These are phyloP conservation scores for Epichloe uncinata DNA, from an alignment of 2,329 filamentous ascomycete species.

Conservation along the genomic window DNA sequence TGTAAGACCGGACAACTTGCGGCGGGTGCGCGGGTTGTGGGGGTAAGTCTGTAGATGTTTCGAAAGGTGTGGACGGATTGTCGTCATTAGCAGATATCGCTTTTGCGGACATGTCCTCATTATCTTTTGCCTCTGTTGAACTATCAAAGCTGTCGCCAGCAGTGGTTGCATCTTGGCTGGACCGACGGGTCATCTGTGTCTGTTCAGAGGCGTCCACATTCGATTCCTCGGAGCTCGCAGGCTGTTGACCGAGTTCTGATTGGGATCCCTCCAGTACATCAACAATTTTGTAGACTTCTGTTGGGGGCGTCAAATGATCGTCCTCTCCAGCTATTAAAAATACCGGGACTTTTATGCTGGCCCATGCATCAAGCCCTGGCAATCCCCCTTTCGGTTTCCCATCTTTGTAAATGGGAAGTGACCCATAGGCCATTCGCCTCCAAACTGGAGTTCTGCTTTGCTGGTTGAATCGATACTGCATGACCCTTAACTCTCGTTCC, in stretches of 20 bases:
- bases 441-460: constrained; percentile 76
- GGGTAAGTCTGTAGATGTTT: constrained; percentile 24
- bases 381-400: constrained; percentile 50
- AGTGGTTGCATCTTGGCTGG: background rate
- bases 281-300: constrained; percentile 55
- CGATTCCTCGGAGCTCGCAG: background rate
- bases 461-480: constrained; percentile 64
- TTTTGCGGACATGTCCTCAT: background rate
- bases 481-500: constrained; percentile 48
- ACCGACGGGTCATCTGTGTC: background rate
- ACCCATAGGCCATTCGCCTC: constrained; percentile 65
- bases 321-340: constrained; percentile 66
- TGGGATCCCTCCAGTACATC: constrained; percentile 20
- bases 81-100: constrained; percentile 25
- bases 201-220: background rate
- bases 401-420: constrained; percentile 45
- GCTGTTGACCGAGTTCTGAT: constrained; percentile 15
- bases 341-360: constrained; percentile 56
- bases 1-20: constrained; percentile 50
- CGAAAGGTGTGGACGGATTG: constrained; percentile 34
- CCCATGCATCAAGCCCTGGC: constrained; percentile 59
- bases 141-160: background rate
- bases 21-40: constrained; percentile 33
- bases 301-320: constrained; percentile 62
- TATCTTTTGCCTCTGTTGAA: background rate